A percentile compares a stretch with the other conserved stretches of the same genome.
phyloP scores from a whole-genome alignment of 768 basidiomycete genomes.

The Pleurotus ostreatus region DNA sequence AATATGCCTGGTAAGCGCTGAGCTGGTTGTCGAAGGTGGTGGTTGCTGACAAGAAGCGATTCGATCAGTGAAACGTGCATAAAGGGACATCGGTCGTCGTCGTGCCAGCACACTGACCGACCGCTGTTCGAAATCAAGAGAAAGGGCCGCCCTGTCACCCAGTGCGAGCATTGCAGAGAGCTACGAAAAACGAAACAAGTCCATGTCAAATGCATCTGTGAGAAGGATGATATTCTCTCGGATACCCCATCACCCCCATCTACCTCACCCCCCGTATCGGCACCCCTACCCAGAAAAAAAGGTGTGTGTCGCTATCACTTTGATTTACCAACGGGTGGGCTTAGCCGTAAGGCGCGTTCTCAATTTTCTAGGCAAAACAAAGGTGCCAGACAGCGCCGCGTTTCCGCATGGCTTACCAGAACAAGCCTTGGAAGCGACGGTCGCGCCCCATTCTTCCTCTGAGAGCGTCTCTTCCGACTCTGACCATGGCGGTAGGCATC shows the following conservation, averaged over 20 bases:
- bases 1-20: constrained; percentile 74
- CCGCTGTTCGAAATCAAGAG: constrained; percentile 90
- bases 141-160: constrained; percentile 89
- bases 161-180: constrained; percentile 86
- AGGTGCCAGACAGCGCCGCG: constrained; percentile 67
- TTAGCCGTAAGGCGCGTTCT: constrained; percentile 43
- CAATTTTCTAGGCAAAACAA: constrained; percentile 43
- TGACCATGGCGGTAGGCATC: constrained; percentile 62
- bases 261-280: constrained; percentile 24
- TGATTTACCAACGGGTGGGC: constrained; percentile 20
- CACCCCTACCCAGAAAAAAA: constrained; percentile 47
- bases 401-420: constrained; percentile 77
- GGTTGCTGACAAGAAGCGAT: constrained; percentile 8
- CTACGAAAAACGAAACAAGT: constrained; percentile 82
- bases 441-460: constrained; percentile 37
- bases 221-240: constrained; percentile 64
- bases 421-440: constrained; percentile 64
- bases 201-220: constrained; percentile 83
- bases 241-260: constrained; percentile 30
- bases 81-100: constrained; percentile 88
- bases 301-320: constrained; percentile 41
- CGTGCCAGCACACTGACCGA: constrained; percentile 84
- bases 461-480: constrained; percentile 56
- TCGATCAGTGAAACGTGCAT: constrained; percentile 82
- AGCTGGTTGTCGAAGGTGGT: constrained; percentile 4